Evolutionary conservation across 1,139 yeast species (phyloP).

Genomic region (Groenewaldozyma auringiensis): DNA sequence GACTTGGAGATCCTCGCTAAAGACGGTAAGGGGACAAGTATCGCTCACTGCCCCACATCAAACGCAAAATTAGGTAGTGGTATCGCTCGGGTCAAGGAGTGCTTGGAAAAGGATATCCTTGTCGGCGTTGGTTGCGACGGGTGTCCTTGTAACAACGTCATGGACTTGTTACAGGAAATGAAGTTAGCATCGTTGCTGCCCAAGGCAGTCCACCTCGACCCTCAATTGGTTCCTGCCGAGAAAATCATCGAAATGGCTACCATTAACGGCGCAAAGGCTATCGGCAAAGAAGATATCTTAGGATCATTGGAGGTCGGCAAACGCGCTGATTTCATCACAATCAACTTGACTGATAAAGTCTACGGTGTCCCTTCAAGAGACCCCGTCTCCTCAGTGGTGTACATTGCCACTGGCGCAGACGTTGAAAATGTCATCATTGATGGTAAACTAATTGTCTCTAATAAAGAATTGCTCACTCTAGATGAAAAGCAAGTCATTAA

Average conservation of each 20-base stretch:
- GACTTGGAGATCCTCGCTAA: slow-evolving; percentile 8
- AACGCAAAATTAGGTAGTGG: slow-evolving; percentile 12
- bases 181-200: slow-evolving; percentile 10
- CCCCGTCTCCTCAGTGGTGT: slow-evolving; percentile 9
- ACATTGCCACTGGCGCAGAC: slow-evolving; percentile 11
- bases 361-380: slow-evolving; percentile 9
- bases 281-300: slow-evolving; percentile 10
- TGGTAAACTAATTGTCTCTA: slow-evolving; percentile 7
- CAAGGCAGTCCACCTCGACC: slow-evolving; percentile 6
- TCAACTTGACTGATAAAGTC: slow-evolving; percentile 13
- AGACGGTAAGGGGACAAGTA: slow-evolving; percentile 8
- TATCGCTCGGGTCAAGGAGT: slow-evolving; percentile 9
- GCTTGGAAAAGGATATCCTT: slow-evolving; percentile 6
- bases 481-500: slow-evolving; percentile 22
- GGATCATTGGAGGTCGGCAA: slow-evolving; percentile 11
- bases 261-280: slow-evolving; percentile 10
- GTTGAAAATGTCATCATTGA: slow-evolving; percentile 10
- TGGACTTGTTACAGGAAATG: slow-evolving; percentile 12
- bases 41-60: slow-evolving; percentile 12
- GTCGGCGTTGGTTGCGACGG: slow-evolving; percentile 13
- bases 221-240: slow-evolving; percentile 9
- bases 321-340: slow-evolving; percentile 10
- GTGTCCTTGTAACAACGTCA: slow-evolving; percentile 10
- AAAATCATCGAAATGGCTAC: slow-evolving; percentile 11
- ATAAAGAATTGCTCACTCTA: slow-evolving; percentile 16